Evolutionary conservation across 2,329 filamentous ascomycete genomes (phyloP).

Genomic region (Amylocarpus encephaloides): DNA sequence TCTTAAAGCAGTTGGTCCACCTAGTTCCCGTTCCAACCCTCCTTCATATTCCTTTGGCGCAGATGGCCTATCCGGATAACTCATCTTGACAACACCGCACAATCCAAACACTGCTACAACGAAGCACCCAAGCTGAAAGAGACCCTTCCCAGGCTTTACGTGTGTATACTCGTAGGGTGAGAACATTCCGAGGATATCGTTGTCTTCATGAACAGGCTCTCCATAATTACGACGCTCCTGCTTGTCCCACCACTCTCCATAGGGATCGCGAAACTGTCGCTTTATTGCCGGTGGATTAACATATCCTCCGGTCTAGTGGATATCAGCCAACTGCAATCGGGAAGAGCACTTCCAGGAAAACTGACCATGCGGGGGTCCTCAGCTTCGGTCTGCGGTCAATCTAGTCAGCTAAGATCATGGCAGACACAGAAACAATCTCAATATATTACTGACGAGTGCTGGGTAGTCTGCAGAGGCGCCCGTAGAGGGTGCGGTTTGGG

Average conservation of each 20-base stretch:
- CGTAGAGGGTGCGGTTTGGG: conserved; percentile 12
- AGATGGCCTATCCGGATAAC: conserved; percentile 66
- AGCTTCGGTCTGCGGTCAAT: conserved; percentile 39
- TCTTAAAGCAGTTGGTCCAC: conserved; percentile 58
- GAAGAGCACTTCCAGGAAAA: conserved; percentile 14
- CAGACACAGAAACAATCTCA: neutral
- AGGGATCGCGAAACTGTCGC: conserved; percentile 86
- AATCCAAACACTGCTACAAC: conserved; percentile 56
- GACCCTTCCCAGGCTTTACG: conserved; percentile 61
- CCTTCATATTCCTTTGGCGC: conserved; percentile 65
- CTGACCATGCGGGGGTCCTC: conserved; percentile 63
- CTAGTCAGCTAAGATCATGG: conserved; percentile 15
- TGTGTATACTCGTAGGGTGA: conserved; percentile 86
- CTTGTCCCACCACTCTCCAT: conserved; percentile 94
- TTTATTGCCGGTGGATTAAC: conserved; percentile 74
- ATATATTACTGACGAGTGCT: conserved; percentile 23
- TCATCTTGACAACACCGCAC: conserved; percentile 59
- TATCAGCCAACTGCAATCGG: conserved; percentile 10
- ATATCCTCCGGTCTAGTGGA: conserved; percentile 70
- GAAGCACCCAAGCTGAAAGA: conserved; percentile 63
- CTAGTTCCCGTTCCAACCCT: conserved; percentile 68
- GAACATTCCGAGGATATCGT: conserved; percentile 88
- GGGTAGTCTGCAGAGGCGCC: conserved; percentile 23
- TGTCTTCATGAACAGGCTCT: conserved; percentile 93
- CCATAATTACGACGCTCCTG: conserved; percentile 96